A percentile compares a stretch with the other conserved stretches of the same genome.
Evolutionary conservation across 2,329 filamentous ascomycete species (phyloP).

Genomic region (Fusarium algeriense): DNA sequence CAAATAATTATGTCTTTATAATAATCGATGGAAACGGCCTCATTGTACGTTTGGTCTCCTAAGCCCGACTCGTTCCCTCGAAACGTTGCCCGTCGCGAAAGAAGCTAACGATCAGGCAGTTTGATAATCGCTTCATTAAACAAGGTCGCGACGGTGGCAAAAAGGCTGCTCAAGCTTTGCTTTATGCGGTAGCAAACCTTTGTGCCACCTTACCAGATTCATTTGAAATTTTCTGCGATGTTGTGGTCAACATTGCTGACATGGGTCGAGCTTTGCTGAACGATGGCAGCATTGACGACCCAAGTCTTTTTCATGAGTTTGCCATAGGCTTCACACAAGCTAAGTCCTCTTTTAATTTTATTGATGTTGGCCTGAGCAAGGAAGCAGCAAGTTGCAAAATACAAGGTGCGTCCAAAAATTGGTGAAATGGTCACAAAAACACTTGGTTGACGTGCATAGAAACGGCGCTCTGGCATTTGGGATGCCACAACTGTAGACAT

Average conservation of each 20-base stretch:
- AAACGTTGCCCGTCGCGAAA: not conserved
- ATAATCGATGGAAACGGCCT: constrained; percentile 74
- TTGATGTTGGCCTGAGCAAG: constrained; percentile 71
- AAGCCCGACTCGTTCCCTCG: not conserved
- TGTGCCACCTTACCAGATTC: constrained; percentile 60
- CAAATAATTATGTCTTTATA: constrained; percentile 70
- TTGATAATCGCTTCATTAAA: constrained; percentile 66
- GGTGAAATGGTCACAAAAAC: not conserved
- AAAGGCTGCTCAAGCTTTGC: constrained; percentile 63
- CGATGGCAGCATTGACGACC: constrained; percentile 60
- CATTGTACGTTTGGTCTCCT: constrained; percentile 57
- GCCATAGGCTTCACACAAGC: constrained; percentile 70
- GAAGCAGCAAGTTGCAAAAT: constrained; percentile 72
- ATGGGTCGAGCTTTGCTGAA: constrained; percentile 64
- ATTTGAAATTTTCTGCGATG: constrained; percentile 67
- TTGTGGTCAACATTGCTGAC: constrained; percentile 66
- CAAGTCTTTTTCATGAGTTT: constrained; percentile 67
- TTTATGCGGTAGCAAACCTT: constrained; percentile 59
- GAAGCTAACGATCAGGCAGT: constrained; percentile 56
- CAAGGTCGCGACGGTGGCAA: constrained; percentile 69
- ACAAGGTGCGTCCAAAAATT: constrained; percentile 58
- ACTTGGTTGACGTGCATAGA: constrained; percentile 53
- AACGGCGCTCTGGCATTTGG: constrained; percentile 67
- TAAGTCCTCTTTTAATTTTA: constrained; percentile 71
- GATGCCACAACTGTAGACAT: constrained; percentile 71